Evolutionary conservation across 768 basidiomycete genomes (phyloP), one percentile per base, ranked within the genome.

Genomic region (Mycena kentingensis): DNA sequence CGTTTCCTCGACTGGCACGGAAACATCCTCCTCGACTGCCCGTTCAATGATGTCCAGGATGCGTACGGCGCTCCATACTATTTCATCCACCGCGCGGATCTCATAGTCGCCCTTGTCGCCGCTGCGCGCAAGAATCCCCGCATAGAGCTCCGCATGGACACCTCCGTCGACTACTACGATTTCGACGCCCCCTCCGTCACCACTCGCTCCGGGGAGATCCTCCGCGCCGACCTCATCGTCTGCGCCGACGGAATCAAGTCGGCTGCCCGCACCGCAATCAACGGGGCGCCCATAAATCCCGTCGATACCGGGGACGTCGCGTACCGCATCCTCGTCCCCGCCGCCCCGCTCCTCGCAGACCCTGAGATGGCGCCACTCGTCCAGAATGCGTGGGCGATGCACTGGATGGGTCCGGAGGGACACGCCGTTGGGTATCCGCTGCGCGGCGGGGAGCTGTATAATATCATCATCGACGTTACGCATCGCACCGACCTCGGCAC

Each of bases 61-160:
- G 49, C 39, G n/a, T 67, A 69, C 19, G 71, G 70, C 1, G 64
- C 74, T 0, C 73, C 76, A 0, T 76, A 77, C 60, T 75, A 74
- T 39, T 76, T 77, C 57, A 71, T 76, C 36, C 75, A 77, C 46
- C 69, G 74, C 43, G 73, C 75, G 43, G 74, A 76, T 51, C 73
- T 76, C 25, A 72, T 73, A 48, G 63, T 63, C 16, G 54, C 73
- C 24, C 39, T 70, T 18, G 70, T 60, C 13, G 54, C 63, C 4
- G 63, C 69, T 4, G 68, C 64, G 10, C 47, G 54, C 1, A 54
- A 52, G 4, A 54, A 70, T 24, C 52, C 58, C 5, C 62, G 63
- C 2, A 65, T 73, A 21, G 67, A 64, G 2, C 64, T 67, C 7
- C 48, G 49, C 11, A 64, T 60, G 41, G 60, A 65, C 27, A 73